Evolutionary conservation across 371 early-diverging fungal genomes (phyloP).

Genomic region (Rozella allomycis): DNA sequence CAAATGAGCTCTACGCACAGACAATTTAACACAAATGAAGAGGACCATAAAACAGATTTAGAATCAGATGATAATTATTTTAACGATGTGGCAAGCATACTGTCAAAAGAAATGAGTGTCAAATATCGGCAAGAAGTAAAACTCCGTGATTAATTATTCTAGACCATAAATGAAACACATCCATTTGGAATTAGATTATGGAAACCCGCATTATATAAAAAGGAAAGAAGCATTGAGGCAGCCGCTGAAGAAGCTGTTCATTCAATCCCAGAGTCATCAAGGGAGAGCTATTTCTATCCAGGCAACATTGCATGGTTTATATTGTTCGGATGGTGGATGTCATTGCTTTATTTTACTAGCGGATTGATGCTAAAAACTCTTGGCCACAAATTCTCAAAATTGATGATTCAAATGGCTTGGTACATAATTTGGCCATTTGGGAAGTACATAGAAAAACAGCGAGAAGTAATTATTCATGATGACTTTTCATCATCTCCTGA

Average conservation of each 20-base stretch:
- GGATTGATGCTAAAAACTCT: no score
- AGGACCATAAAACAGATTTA: no score
- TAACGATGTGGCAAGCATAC: no score
- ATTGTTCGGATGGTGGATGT: slow-evolving; percentile 72
- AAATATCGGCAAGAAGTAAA: slow-evolving; percentile 5
- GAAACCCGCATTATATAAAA: slow-evolving; percentile 90
- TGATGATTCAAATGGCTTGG: slow-evolving; percentile 13
- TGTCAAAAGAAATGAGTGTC: no score
- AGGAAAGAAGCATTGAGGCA: slow-evolving; percentile 58
- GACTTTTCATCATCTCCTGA: no score
- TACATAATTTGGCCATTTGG: slow-evolving; percentile 88
- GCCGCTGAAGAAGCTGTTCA: slow-evolving; percentile 59
- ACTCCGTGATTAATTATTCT: background rate
- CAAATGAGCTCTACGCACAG: no score
- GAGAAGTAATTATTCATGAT: no score
- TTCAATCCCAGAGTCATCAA: slow-evolving; percentile 13
- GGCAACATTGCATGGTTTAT: slow-evolving; percentile 73
- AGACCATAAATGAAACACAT: slow-evolving; percentile 32
- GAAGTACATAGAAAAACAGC: slow-evolving; percentile 40
- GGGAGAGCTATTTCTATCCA: slow-evolving; percentile 36
- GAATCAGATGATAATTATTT: no score
- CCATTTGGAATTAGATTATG: slow-evolving; percentile 87
- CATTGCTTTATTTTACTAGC: slow-evolving; percentile 27
- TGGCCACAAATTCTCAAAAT: no score
- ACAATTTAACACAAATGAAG: no score